Evolutionary conservation across 164 flowering plant species (phyloP).

Genomic region (Nelumbo lutea): DNA sequence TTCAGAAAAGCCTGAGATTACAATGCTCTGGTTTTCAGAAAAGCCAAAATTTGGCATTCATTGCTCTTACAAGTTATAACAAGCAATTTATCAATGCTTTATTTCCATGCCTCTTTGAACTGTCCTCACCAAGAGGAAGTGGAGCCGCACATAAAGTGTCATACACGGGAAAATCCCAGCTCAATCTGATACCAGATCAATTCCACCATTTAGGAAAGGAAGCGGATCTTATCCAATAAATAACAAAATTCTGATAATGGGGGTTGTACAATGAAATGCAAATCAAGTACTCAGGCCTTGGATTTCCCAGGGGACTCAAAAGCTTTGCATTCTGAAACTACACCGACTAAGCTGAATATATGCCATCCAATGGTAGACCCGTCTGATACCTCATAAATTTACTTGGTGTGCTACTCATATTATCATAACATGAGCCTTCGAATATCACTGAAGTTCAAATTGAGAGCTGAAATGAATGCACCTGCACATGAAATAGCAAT

Average conservation of each 20-base stretch:
- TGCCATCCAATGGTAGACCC: not conserved
- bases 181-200: not conserved
- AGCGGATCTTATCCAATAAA: not conserved
- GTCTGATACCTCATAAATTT: not conserved
- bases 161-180: no score
- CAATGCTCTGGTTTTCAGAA: no score
- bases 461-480: slow-evolving; percentile 54
- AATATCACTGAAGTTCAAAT: slow-evolving; percentile 69
- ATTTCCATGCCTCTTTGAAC: not conserved
- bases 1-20: no score
- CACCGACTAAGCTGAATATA: not conserved
- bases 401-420: not conserved
- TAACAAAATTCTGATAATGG: slow-evolving; percentile 12
- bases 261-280: not conserved
- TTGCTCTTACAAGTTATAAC: not conserved
- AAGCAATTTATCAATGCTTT: not conserved
- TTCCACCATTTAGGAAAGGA: not conserved
- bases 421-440: slow-evolving; percentile 60
- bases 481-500: slow-evolving; percentile 41
- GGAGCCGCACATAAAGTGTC: not conserved
- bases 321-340: not conserved
- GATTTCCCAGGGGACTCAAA: not conserved
- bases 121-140: not conserved
- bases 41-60: no score
- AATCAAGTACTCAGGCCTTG: not conserved